Evolutionary conservation across 2,329 filamentous ascomycete genomes (phyloP).

Genomic region (Cordyceps sp.): DNA sequence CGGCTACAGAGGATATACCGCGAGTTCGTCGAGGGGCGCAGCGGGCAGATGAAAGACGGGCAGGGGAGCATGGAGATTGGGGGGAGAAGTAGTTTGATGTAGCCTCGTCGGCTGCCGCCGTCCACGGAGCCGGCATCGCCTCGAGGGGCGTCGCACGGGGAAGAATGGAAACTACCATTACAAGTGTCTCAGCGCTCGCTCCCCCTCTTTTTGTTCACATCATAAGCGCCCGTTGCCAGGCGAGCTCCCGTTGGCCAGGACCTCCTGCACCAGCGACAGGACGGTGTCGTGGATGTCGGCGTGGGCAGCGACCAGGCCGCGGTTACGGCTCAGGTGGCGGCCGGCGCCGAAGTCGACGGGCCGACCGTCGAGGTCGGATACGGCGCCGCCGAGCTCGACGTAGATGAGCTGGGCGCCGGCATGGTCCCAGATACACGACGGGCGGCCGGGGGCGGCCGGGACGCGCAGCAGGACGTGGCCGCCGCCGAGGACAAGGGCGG

Average conservation of each 20-base stretch:
- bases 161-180: too few relatives aligned
- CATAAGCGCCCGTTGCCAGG: not conserved
- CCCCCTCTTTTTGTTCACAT: too few relatives aligned
- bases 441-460: slow-evolving; percentile 6
- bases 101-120: too few relatives aligned
- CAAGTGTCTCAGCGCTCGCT: too few relatives aligned
- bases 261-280: slow-evolving; percentile 13
- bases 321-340: slow-evolving; percentile 14
- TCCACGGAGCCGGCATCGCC: too few relatives aligned
- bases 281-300: slow-evolving; percentile 22
- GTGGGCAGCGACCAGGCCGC: slow-evolving; percentile 26
- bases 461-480: slow-evolving; percentile 18
- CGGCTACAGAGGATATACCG: slow-evolving; percentile 68
- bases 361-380: slow-evolving; percentile 29
- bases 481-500: slow-evolving; percentile 18
- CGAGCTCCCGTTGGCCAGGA: too few relatives aligned
- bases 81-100: slow-evolving; percentile 89
- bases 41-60: slow-evolving; percentile 88
- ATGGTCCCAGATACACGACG: slow-evolving; percentile 31
- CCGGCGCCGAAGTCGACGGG: slow-evolving; percentile 19
- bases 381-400: slow-evolving; percentile 33
- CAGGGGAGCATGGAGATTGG: slow-evolving; percentile 87
- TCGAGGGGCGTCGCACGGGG: too few relatives aligned
- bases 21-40: slow-evolving; percentile 84
- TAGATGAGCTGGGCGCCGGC: slow-evolving; percentile 40